A percentile compares a stretch with the other conserved stretches of the same genome.
phyloP scores from a whole-genome alignment of 495 filamentous ascomycete species.

The Neurospora sp. region DNA sequence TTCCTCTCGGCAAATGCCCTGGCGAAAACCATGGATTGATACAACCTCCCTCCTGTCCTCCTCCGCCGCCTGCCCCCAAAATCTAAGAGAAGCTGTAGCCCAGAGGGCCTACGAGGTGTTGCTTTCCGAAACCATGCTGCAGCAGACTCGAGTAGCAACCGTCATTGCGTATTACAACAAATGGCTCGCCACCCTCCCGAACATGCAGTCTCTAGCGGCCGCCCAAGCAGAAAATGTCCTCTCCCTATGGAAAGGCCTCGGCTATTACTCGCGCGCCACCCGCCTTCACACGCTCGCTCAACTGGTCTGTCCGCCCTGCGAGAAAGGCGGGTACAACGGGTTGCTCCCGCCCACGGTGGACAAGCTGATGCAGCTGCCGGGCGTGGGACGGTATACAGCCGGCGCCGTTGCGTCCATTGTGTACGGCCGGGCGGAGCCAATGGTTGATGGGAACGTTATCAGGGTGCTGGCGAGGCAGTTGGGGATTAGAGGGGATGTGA shows the following conservation, averaged over 20 bases:
- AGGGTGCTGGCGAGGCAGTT: constrained; percentile 35
- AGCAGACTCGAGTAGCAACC: constrained; percentile 39
- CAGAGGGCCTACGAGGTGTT: constrained; percentile 40
- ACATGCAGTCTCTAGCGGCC: constrained; percentile 25
- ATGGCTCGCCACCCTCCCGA: constrained; percentile 36
- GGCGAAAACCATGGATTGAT: constrained; percentile 35
- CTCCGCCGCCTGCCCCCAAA: not conserved
- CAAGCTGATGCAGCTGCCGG: constrained; percentile 27
- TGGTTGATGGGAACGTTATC: constrained; percentile 42
- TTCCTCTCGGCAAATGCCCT: constrained; percentile 33
- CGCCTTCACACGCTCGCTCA: constrained; percentile 30
- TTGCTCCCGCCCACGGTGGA: constrained; percentile 24
- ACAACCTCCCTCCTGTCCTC: constrained; percentile 9
- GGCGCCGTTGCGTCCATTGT: constrained; percentile 39
- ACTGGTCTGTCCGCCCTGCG: constrained; percentile 18
- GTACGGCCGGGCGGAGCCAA: constrained; percentile 30
- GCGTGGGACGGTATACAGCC: constrained; percentile 38
- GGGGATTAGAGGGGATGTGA: constrained; percentile 31
- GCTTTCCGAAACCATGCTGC: constrained; percentile 42
- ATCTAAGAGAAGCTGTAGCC: constrained; percentile 17
- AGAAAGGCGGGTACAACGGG: constrained; percentile 6
- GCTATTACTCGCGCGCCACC: constrained; percentile 36
- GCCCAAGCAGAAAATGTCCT: constrained; percentile 30
- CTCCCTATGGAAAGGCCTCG: constrained; percentile 30
- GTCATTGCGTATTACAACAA: constrained; percentile 36